Conservation (phyloP, 2,329 filamentous ascomycete genomes). For the Xenoacremonium recifei region DNA sequence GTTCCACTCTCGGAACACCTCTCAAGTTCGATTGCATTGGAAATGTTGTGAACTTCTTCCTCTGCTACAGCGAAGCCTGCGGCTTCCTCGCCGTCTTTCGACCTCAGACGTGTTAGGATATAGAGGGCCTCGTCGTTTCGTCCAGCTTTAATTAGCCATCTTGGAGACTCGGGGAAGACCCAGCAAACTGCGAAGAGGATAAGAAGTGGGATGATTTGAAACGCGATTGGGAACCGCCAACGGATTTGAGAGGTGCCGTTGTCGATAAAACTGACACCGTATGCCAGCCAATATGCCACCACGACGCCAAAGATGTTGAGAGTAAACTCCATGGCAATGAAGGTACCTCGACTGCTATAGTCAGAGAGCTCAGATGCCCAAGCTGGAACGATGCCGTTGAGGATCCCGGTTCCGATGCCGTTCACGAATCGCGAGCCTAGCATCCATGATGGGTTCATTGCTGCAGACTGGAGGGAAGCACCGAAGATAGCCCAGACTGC, state of each 20-base stretch:
- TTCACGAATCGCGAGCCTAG: slow-evolving; percentile 50
- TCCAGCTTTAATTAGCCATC: slow-evolving; percentile 64
- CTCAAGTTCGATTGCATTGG: slow-evolving; percentile 56
- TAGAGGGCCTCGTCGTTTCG: slow-evolving; percentile 64
- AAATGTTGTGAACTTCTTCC: slow-evolving; percentile 65
- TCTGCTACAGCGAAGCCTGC: slow-evolving; percentile 41
- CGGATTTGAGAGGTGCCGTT: slow-evolving; percentile 2
- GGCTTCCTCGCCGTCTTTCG: slow-evolving; percentile 43
- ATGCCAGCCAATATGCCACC: slow-evolving; percentile 2
- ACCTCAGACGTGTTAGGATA: slow-evolving; percentile 61
- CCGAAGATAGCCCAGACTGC: slow-evolving; percentile 58
- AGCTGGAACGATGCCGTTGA: slow-evolving; percentile 69
- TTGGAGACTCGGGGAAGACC: slow-evolving; percentile 67
- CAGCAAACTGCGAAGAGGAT: slow-evolving; percentile 54
- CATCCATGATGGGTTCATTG: slow-evolving; percentile 68
- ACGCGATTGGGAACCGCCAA: slow-evolving; percentile 4
- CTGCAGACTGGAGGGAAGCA: slow-evolving; percentile 62
- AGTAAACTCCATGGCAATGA: slow-evolving; percentile 71
- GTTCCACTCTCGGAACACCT: slow-evolving; percentile 44
- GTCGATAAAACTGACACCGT: slow-evolving; percentile 3
- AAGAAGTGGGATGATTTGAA: slow-evolving; percentile 25
- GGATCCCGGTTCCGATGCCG: slow-evolving; percentile 65
- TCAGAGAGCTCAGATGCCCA: slow-evolving; percentile 71
- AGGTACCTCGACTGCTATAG: slow-evolving; percentile 65
- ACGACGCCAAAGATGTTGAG: slow-evolving; percentile 71